A percentile compares a stretch with the other conserved stretches of the same genome.
These are phyloP conservation scores for Nannochloropsis gaditana DNA, from an alignment of 108 stramenopile species.

Conservation along the genomic window DNA sequence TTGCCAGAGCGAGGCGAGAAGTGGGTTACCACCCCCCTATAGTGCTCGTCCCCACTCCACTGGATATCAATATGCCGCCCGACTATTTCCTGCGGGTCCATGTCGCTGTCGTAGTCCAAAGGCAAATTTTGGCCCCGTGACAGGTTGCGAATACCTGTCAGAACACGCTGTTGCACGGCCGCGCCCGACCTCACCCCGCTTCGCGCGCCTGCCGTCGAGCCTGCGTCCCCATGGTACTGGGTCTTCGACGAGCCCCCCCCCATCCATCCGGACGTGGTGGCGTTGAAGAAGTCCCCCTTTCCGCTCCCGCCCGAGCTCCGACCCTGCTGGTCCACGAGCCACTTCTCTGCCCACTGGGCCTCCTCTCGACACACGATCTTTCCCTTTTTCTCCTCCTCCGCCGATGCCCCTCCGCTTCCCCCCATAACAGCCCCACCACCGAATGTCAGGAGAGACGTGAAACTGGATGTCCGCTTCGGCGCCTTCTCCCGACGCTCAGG, in stretches of 20 bases:
- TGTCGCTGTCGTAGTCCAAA: conserved; percentile 3
- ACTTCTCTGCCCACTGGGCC: neutral
- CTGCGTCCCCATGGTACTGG: neutral
- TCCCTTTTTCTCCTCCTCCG: neutral
- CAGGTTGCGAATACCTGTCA: neutral
- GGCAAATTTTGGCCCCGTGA: neutral
- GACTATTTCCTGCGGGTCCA: neutral
- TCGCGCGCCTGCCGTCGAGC: neutral
- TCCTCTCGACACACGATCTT: neutral
- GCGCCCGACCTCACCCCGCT: neutral
- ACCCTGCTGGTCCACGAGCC: neutral
- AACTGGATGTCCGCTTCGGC: neutral
- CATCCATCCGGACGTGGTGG: neutral
- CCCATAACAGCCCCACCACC: neutral
- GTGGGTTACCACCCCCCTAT: neutral
- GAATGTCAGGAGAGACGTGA: neutral
- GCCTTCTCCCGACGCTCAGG: neutral
- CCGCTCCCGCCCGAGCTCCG: neutral
- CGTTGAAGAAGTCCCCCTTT: neutral
- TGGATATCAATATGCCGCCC: neutral
- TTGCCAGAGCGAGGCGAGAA: neutral
- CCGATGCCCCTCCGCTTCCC: neutral
- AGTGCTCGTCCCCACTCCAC: conserved; percentile 15
- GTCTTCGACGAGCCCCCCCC: neutral
- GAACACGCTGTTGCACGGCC: neutral